A percentile compares a stretch with the other conserved stretches of the same genome.
phyloP scores from a whole-genome alignment of 1,139 yeast genomes.

The Kodamaea sp. region DNA sequence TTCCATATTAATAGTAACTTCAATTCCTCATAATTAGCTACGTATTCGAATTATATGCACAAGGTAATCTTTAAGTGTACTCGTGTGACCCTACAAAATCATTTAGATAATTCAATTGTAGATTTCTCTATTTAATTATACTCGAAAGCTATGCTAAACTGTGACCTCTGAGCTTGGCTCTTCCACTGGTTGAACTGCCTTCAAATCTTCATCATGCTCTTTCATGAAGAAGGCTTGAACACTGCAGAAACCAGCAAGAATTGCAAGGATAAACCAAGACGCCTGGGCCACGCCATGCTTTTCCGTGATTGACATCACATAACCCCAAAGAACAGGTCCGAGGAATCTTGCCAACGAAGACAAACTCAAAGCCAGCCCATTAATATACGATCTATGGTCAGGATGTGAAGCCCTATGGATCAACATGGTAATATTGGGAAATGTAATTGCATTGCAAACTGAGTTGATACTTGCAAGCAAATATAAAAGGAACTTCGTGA shows the following conservation, averaged over 20 bases:
- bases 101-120: no score
- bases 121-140: no score
- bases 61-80: no score
- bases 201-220: constrained; percentile 30
- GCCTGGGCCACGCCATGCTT: constrained; percentile 44
- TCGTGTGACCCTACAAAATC: no score
- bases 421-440: constrained; percentile 46
- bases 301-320: constrained; percentile 41
- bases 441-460: constrained; percentile 25
- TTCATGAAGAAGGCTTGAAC: constrained; percentile 34
- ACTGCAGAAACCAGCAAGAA: constrained; percentile 33
- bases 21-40: no score
- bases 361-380: constrained; percentile 50
- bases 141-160: no score
- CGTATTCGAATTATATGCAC: no score
- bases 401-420: constrained; percentile 51
- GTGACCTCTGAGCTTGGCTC: neutral
- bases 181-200: neutral
- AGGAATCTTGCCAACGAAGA: constrained; percentile 57
- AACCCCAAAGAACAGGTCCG: constrained; percentile 64
- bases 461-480: constrained; percentile 21
- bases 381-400: constrained; percentile 51
- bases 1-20: no score
- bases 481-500: constrained; percentile 12
- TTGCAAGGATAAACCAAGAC: constrained; percentile 51